A percentile compares a stretch with the other conserved stretches of the same genome.
These are phyloP conservation scores for Plasmodium gaboni DNA, from an alignment of 169 alveolate species.

Conservation along the genomic window DNA sequence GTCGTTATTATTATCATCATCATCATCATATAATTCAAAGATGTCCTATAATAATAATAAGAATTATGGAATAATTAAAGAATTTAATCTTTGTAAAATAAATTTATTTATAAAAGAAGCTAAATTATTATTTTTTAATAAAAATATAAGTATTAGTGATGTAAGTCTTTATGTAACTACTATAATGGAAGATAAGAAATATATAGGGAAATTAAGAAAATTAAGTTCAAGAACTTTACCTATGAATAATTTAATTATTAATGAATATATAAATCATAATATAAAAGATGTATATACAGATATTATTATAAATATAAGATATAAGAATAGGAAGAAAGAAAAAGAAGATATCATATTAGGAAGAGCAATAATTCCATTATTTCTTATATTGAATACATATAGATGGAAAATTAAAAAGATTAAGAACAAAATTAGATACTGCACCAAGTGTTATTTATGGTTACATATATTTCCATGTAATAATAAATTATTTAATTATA, in stretches of 20 bases:
- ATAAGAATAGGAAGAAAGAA: slow-evolving; percentile 25
- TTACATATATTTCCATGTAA: slow-evolving; percentile 70
- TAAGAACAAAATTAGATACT: slow-evolving; percentile 49
- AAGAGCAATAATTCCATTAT: slow-evolving; percentile 59
- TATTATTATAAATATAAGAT: slow-evolving; percentile 59
- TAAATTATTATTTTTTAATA: slow-evolving; percentile 53
- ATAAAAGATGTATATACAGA: slow-evolving; percentile 48
- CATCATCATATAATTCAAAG: slow-evolving; percentile 6
- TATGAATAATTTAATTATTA: slow-evolving; percentile 54
- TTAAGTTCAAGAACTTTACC: slow-evolving; percentile 63
- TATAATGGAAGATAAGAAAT: slow-evolving; percentile 57
- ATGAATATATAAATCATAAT: slow-evolving; percentile 62
- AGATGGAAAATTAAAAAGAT: slow-evolving; percentile 49
- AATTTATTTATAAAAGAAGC: slow-evolving; percentile 62
- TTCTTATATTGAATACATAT: slow-evolving; percentile 63
- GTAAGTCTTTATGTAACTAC: slow-evolving; percentile 54
- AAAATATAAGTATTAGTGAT: slow-evolving; percentile 33
- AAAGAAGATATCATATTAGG: slow-evolving; percentile 69
- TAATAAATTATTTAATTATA: slow-evolving; percentile 79
- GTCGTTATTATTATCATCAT: background rate
- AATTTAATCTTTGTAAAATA: slow-evolving; percentile 33
- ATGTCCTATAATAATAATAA: slow-evolving; percentile 1
- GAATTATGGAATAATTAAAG: slow-evolving; percentile 11
- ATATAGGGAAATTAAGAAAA: slow-evolving; percentile 54
- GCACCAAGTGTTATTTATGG: slow-evolving; percentile 71